Base-by-base conservation (phyloP, 2,329 filamentous ascomycete species). In the Colletotrichum liriopes region DNA sequence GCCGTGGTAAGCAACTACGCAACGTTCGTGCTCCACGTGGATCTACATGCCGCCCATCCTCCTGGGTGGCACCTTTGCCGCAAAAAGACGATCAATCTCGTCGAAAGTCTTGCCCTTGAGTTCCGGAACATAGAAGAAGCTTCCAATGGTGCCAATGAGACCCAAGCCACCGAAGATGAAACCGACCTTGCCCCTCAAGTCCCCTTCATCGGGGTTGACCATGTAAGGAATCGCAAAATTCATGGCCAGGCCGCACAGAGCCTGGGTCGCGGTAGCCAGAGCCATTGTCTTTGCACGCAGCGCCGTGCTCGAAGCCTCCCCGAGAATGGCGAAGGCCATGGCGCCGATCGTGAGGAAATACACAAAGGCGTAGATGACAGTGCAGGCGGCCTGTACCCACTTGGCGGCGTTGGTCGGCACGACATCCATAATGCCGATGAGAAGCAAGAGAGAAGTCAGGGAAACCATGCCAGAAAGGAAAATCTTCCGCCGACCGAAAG, bases 351-450 rank as follows among this genome's bases (percentile, higher is more conserved):
- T 83, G 54, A 76, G 76, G 70, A 83, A 78, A 59, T 83, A 84
- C 58, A 70, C 59, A 20, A 74, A 78, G 58, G 82, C 84, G 75
- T 79, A 82, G 39, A 82, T 79, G 8, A 90, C 76, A 71, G 89
- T 83, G 11, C 89, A 79, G 1, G 83, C 81, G 5, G 86, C 87
- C 63, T 87, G 84, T 0, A 84, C 85, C 84, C 85, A 89, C 20
- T 77, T 78, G 0, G 78, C 77, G 3, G 81, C 80, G 2, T 82
- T 80, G 8, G 78, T 79, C 0, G 83, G 84, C 9, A 86, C 82
- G 59, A 84, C 85, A 66, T 87, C 84, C 3, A 86, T 78, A 58
- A 85, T 80, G 16, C 84, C 85, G 43, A 87, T 83, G 16, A 79
- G 76, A 70, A 82, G 80, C 6, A 87, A 80, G 20, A 86, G 80